phyloP scores from a whole-genome alignment of 495 filamentous ascomycete species.

The Neurospora sp. region DNA sequence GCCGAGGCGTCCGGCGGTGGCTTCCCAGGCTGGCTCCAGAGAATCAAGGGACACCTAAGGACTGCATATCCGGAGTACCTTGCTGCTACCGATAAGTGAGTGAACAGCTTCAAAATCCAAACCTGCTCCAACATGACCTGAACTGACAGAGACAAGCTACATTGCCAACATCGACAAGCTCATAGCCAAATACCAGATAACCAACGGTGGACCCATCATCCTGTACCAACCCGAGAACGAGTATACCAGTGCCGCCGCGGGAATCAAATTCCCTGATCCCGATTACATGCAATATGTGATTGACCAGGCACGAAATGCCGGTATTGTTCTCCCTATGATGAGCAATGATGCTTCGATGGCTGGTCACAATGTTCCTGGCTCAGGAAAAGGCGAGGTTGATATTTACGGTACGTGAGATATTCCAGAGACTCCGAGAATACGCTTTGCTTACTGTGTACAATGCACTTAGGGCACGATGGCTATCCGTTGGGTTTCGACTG shows the following conservation, averaged over 20 bases:
- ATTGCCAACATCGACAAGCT: slow-evolving; percentile 44
- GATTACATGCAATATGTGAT: slow-evolving; percentile 62
- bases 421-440: neutral
- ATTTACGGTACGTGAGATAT: slow-evolving; percentile 42
- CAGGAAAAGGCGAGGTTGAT: slow-evolving; percentile 53
- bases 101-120: slow-evolving; percentile 3
- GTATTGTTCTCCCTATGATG: slow-evolving; percentile 65
- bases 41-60: slow-evolving; percentile 50
- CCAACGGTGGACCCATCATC: slow-evolving; percentile 68
- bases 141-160: slow-evolving; percentile 22
- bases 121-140: neutral
- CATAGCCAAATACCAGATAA: slow-evolving; percentile 67
- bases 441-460: neutral
- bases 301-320: slow-evolving; percentile 54
- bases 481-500: slow-evolving; percentile 64
- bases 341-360: slow-evolving; percentile 54
- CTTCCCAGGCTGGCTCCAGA: slow-evolving; percentile 41
- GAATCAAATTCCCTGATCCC: slow-evolving; percentile 39
- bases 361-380: slow-evolving; percentile 58
- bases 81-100: slow-evolving; percentile 50
- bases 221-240: slow-evolving; percentile 75
- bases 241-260: slow-evolving; percentile 28
- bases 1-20: slow-evolving; percentile 43
- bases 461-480: slow-evolving; percentile 46
- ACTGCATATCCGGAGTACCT: slow-evolving; percentile 50